A percentile compares a stretch with the other conserved stretches of the same genome.
phyloP scores from a whole-genome alignment of 192 early-diverging fungal genomes.

The Coemansia sp. region DNA sequence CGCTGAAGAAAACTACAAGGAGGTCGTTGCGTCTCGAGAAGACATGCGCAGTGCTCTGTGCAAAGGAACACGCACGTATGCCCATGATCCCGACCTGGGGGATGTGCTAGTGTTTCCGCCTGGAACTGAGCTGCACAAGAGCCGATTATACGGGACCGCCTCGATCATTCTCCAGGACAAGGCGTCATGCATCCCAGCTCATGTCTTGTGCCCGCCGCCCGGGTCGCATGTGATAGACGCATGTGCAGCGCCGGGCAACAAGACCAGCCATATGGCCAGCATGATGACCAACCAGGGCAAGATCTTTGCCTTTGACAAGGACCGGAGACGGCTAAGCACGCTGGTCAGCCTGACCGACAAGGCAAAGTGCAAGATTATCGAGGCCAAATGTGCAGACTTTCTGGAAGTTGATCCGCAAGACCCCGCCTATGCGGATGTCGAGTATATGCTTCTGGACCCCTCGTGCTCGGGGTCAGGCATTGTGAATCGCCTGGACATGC shows the following conservation, averaged over 20 bases:
- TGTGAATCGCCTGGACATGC: slow-evolving; percentile 79
- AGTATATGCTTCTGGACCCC: slow-evolving; percentile 91
- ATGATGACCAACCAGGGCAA: slow-evolving; percentile 83
- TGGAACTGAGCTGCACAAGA: slow-evolving; percentile 84
- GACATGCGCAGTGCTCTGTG: slow-evolving; percentile 9
- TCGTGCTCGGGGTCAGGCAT: slow-evolving; percentile 97
- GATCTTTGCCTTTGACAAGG: slow-evolving; percentile 91
- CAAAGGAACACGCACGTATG: slow-evolving; percentile 20
- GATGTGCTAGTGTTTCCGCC: slow-evolving; percentile 85
- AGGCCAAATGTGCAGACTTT: slow-evolving; percentile 57
- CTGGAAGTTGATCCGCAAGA: slow-evolving; percentile 75
- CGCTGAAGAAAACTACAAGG: slow-evolving; percentile 56
- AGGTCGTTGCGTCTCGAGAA: slow-evolving; percentile 15
- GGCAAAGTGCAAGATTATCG: slow-evolving; percentile 75
- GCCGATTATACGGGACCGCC: slow-evolving; percentile 71
- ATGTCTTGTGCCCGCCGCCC: slow-evolving; percentile 64
- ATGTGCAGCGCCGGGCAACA: slow-evolving; percentile 97
- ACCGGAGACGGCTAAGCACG: slow-evolving; percentile 67
- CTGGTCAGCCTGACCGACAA: slow-evolving; percentile 68
- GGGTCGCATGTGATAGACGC: slow-evolving; percentile 76
- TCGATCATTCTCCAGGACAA: slow-evolving; percentile 92
- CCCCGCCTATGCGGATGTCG: slow-evolving; percentile 65
- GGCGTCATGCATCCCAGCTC: slow-evolving; percentile 92
- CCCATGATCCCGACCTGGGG: slow-evolving; percentile 70
- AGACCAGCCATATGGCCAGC: slow-evolving; percentile 90